A percentile compares a stretch with the other conserved stretches of the same genome.
Evolutionary conservation across 108 stramenopile genomes (phyloP).

Genomic region (Cyclotella cryptica): DNA sequence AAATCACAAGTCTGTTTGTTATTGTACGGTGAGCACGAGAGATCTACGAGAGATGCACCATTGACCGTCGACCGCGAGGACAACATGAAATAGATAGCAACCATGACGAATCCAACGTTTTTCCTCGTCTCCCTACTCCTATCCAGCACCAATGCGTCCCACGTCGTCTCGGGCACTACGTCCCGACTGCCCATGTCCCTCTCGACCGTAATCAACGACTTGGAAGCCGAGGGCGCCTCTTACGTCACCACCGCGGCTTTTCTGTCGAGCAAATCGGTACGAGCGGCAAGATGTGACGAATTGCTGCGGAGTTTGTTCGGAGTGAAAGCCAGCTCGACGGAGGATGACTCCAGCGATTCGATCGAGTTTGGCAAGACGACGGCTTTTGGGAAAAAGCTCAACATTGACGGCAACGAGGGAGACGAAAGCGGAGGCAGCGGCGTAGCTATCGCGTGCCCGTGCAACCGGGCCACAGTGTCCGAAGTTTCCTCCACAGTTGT

Average conservation of each 20-base stretch:
- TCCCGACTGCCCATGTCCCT: slow-evolving; percentile 84
- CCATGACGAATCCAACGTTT: neutral
- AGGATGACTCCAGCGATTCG: slow-evolving; percentile 42
- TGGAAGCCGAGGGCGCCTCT: slow-evolving; percentile 76
- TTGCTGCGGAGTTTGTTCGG: slow-evolving; percentile 58
- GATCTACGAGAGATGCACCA: no score
- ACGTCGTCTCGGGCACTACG: slow-evolving; percentile 59
- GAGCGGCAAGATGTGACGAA: slow-evolving; percentile 25
- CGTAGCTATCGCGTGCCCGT: slow-evolving; percentile 67
- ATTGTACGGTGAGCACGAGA: no score
- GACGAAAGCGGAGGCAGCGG: slow-evolving; percentile 46
- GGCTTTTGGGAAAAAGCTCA: slow-evolving; percentile 72
- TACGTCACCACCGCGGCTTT: slow-evolving; percentile 75
- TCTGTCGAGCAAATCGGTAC: slow-evolving; percentile 71
- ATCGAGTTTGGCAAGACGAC: slow-evolving; percentile 58
- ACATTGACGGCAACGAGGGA: slow-evolving; percentile 22
- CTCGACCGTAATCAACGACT: slow-evolving; percentile 77
- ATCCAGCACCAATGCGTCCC: slow-evolving; percentile 24
- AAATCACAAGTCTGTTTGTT: no score
- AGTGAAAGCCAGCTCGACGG: slow-evolving; percentile 13
- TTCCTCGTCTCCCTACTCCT: slow-evolving; percentile 9
- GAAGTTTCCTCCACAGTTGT: slow-evolving; percentile 75
- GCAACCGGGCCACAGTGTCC: slow-evolving; percentile 38
- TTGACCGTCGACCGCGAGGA: no score
- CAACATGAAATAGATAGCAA: neutral